Base-by-base conservation (phyloP, 331 rosid genomes). In the Rhamnella rubrinervis region DNA sequence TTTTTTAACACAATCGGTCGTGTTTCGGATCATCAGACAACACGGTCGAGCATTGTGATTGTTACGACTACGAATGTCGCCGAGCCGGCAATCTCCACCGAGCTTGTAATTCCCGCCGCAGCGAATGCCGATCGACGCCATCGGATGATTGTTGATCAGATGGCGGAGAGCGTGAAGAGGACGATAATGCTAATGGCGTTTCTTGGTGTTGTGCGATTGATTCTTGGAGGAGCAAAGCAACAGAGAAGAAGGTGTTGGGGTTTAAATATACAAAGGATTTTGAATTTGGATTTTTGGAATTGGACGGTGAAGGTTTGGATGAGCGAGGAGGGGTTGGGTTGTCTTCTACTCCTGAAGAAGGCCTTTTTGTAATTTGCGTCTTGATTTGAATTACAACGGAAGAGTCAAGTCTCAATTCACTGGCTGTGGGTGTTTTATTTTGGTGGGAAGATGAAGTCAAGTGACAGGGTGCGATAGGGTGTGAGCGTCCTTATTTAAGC, bases 41-140 rank as follows among this genome's bases (percentile, higher is more conserved):
- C 53, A 37, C 1, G 79, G 72, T 0, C 21, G 15, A 39, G 37
- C 25, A 19, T 57, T 55, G 64, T 63, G 78, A 14, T 72, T 76
- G 49, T 51, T 28, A 2, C 51, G 58, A 44, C 16, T 63, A 5
- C 11, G 19, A 20, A 7, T n/a, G 3, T 39, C 23, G 21, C 57
- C 21, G 10, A 16, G 2, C 5, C 37, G 55, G 59, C 26, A 40
- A 63, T 60, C 63, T 28, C 13, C 38, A 0, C 23, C 25, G 3
- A 38, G 63, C 47, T n/a, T 35, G 69, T 60, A 28, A 25, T 14
- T 75, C 65, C 83, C 86, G 6, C 71, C 76, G 75, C 61, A 81
- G 7, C 72, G 75, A 72, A 79, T 73, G 28, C 78, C 70, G 19
- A 80, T n/a, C 59, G 77, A 77, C 18, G 91, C 83, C 95, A 85